Base-by-base conservation (phyloP, 306 rosid species). In the Sechiopsis laciniata region DNA sequence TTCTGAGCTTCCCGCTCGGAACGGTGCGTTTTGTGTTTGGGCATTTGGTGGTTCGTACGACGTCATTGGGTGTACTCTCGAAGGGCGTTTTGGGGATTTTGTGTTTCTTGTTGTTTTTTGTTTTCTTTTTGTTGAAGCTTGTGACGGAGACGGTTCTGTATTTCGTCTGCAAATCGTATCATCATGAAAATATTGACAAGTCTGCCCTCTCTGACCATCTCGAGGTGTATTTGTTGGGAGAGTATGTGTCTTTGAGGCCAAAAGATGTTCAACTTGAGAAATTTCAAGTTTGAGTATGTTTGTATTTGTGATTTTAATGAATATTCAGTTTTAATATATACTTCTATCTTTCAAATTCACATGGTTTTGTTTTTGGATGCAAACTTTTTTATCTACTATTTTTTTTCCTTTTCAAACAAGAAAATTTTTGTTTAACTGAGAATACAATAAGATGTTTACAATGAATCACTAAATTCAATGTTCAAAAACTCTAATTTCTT, bases 161-260 rank as follows among this genome's bases (percentile, higher is more conserved):
- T 77, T 85, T 93, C 10, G 91, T 90, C 2, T 93, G 97, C 85
- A 93, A 90, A 78, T 88, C 98, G 0, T 83, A 88, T 67, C 98
- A 90, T 67, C 98, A 87, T 59, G 89, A 93, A 76, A 88, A 79
- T 68, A 88, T 90, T 15, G 96, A 88, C 78, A 93, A 87, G 67
- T 81, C 89, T 2, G 90, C 86, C n/a, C 68, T 93, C 42, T 88
- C 96, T 0, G 91, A 90, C 72, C 97, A 90, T 17, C 81, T 92
- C 6, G 55, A 48, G 12, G 73, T 46, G 2, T 68, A 68, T 68
- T 20, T 68, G 40, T 21, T 68, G 35, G 98, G 89, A 16, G 89
- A 87, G 13, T 88, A 92, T 54, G 85, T 76, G 55, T 93, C 93
- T 0, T 78, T 90, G 85, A 90, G 73, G 71, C 17, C 87, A 73